Conservation (phyloP, 176 grass and related monocot genomes). For the Guadua angustifolia region DNA sequence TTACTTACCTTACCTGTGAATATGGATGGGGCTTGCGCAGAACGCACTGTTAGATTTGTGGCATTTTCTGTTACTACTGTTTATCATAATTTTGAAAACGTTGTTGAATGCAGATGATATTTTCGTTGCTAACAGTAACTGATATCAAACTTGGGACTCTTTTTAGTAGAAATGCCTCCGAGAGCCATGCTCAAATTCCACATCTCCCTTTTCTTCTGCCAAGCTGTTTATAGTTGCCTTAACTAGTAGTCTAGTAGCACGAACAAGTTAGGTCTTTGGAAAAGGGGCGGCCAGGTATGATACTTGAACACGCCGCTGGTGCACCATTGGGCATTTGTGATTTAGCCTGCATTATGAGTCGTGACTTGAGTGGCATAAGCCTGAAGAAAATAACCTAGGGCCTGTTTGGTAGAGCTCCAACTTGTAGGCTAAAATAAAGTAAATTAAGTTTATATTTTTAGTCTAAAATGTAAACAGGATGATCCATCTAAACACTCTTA, state of each 20-base stretch:
- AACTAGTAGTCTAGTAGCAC: background rate
- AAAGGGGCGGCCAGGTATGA: background rate
- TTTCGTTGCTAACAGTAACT: background rate
- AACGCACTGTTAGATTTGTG: background rate
- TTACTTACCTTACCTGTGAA: background rate
- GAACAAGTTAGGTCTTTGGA: background rate
- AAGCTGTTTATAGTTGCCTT: background rate
- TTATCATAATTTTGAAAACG: background rate
- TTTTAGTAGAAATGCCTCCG: background rate
- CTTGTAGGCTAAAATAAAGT: too few relatives aligned
- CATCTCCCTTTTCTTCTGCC: constrained; percentile 2
- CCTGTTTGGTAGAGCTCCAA: too few relatives aligned
- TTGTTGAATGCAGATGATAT: background rate
- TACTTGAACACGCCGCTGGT: background rate
- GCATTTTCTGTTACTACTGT: background rate
- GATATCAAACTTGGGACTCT: background rate
- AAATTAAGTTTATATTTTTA: too few relatives aligned
- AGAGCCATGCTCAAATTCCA: background rate
- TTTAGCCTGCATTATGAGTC: background rate
- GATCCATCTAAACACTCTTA: too few relatives aligned
- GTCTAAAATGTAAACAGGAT: too few relatives aligned
- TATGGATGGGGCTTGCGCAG: background rate
- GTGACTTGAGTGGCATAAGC: background rate
- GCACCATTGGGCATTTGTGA: background rate
- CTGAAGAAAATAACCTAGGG: constrained; percentile 25